phyloP scores from a whole-genome alignment of 1,284 basidiomycete species.

The Dichomitus squalens region DNA sequence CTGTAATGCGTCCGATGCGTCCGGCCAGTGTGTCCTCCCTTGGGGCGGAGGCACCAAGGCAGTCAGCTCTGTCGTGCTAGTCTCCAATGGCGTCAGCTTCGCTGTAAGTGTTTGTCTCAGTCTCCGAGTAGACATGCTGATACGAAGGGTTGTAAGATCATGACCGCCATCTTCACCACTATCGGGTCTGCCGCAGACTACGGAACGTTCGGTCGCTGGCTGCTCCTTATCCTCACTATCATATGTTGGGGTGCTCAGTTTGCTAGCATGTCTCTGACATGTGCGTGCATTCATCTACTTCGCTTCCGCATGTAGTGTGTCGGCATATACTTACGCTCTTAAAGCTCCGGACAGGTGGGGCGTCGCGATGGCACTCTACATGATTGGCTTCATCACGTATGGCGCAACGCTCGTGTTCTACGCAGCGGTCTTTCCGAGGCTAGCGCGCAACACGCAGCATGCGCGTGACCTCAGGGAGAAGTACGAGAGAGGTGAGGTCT shows the following conservation, averaged over 20 bases:
- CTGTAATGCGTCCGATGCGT: slow-evolving; percentile 53
- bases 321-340: not conserved
- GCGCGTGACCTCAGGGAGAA: slow-evolving; percentile 60
- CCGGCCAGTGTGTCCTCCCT: slow-evolving; percentile 73
- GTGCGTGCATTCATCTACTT: slow-evolving; percentile 39
- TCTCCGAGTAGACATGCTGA: not conserved
- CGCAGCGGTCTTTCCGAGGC: slow-evolving; percentile 79
- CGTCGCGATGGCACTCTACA: slow-evolving; percentile 77
- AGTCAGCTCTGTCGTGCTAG: slow-evolving; percentile 73
- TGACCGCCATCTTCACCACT: slow-evolving; percentile 81
- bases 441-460: slow-evolving; percentile 79
- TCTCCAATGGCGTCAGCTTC: slow-evolving; percentile 78
- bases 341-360: slow-evolving; percentile 71
- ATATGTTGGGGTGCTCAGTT: slow-evolving; percentile 84
- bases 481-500: slow-evolving; percentile 60
- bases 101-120: slow-evolving; percentile 47
- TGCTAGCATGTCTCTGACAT: slow-evolving; percentile 70
- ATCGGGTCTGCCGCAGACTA: slow-evolving; percentile 85
- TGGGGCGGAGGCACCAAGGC: slow-evolving; percentile 71
- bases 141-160: slow-evolving; percentile 44
- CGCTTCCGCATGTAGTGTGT: no score
- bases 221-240: slow-evolving; percentile 70
- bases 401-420: slow-evolving; percentile 83
- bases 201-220: slow-evolving; percentile 77
- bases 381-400: slow-evolving; percentile 78